phyloP scores from a whole-genome alignment of 163 green algal species.

The Scenedesmus sp. region DNA sequence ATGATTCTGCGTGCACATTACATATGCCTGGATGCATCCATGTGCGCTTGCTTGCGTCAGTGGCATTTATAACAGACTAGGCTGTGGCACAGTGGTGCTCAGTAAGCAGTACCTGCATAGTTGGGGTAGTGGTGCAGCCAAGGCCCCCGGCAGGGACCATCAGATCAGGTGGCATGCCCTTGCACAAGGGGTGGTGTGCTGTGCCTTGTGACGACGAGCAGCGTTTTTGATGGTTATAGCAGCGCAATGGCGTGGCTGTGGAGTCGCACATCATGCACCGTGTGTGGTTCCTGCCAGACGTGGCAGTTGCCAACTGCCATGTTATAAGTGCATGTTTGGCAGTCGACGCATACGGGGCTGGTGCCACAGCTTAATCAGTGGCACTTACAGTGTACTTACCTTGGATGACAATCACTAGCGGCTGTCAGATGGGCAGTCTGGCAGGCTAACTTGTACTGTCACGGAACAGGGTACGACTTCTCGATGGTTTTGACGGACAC shows the following conservation, averaged over 20 bases:
- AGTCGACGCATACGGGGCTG: too few relatives aligned
- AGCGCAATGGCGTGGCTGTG: too few relatives aligned
- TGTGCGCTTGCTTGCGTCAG: background rate
- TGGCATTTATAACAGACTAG: background rate
- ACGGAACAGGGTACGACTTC: background rate
- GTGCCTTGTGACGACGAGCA: background rate
- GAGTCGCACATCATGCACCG: too few relatives aligned
- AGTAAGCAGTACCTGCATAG: background rate
- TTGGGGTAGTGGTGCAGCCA: background rate
- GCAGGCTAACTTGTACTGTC: background rate
- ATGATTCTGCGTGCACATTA: background rate
- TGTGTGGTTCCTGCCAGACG: too few relatives aligned
- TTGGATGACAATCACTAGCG: background rate
- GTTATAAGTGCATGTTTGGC: too few relatives aligned
- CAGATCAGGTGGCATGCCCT: too few relatives aligned
- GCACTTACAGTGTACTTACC: too few relatives aligned
- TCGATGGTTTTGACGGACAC: background rate
- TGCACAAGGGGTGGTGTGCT: background rate
- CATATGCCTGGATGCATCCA: background rate
- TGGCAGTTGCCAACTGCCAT: background rate
- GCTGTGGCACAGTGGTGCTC: background rate
- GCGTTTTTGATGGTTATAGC: background rate
- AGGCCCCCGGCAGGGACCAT: too few relatives aligned
- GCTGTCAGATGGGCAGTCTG: background rate
- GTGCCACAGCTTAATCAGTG: too few relatives aligned